These are phyloP conservation scores for Thraustotheca clavata DNA, from an alignment of 352 stramenopile genomes.

Conservation along the genomic window DNA sequence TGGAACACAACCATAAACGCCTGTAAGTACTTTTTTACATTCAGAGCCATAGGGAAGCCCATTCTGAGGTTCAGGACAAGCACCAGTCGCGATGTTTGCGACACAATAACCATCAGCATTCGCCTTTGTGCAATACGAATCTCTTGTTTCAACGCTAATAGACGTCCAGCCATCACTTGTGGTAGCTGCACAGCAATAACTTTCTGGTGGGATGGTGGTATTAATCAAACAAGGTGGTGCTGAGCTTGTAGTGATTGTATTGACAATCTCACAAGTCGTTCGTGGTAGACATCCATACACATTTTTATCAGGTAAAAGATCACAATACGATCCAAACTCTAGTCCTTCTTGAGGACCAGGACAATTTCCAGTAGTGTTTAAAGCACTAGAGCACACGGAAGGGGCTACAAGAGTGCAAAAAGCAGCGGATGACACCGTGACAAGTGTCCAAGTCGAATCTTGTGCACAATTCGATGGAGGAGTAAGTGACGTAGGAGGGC, in stretches of 20 bases:
- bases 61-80: background rate
- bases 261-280: no score
- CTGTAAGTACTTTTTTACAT: background rate
- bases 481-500: background rate
- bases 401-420: background rate
- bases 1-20: background rate
- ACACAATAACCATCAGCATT: background rate
- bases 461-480: background rate
- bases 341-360: background rate
- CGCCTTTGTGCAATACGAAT: background rate
- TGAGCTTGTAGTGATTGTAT: no score
- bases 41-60: constrained; percentile 6
- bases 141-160: background rate
- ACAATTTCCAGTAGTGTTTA: background rate
- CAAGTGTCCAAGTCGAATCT: background rate
- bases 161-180: background rate
- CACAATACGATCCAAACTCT: background rate
- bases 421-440: background rate
- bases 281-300: no score
- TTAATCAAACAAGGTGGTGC: background rate
- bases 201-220: background rate
- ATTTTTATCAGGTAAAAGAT: background rate
- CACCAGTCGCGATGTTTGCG: background rate
- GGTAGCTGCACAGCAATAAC: background rate
- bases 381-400: background rate